phyloP scores from a whole-genome alignment of 805 yeast species.

The Lachancea cidri region DNA sequence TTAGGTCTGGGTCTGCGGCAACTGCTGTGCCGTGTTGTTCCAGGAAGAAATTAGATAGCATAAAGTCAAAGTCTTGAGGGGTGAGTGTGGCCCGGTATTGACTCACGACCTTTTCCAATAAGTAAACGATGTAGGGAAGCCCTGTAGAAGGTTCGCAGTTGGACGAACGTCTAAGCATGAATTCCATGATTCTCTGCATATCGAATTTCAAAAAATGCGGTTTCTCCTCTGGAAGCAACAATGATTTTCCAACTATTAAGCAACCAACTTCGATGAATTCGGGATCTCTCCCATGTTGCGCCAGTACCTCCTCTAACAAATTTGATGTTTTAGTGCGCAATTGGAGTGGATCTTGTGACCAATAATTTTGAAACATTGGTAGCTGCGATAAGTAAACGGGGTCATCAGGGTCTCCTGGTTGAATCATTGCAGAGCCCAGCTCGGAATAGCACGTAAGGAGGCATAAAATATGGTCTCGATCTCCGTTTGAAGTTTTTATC shows the following conservation, averaged over 20 bases:
- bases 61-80: constrained; percentile 31
- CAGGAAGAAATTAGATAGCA: constrained; percentile 38
- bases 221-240: constrained; percentile 24
- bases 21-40: constrained; percentile 33
- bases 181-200: constrained; percentile 27
- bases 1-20: constrained; percentile 52
- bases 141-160: constrained; percentile 31
- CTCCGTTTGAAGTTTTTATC: constrained; percentile 16
- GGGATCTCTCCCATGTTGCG: constrained; percentile 38
- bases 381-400: constrained; percentile 16
- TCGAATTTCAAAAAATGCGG: constrained; percentile 29
- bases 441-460: constrained; percentile 60
- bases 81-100: constrained; percentile 34
- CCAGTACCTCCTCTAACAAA: constrained; percentile 37
- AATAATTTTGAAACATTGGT: constrained; percentile 35
- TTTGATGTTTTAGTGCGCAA: constrained; percentile 42
- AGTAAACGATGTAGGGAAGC: constrained; percentile 40
- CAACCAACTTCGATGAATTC: constrained; percentile 60
- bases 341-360: constrained; percentile 45
- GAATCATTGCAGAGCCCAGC: constrained; percentile 62
- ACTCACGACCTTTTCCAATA: constrained; percentile 42
- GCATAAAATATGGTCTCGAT: constrained; percentile 47
- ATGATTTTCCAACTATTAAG: constrained; percentile 42
- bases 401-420: constrained; percentile 43
- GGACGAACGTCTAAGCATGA: constrained; percentile 20